Percentiles rank a stretch among this genome's conserved stretches.
phyloP scores from a whole-genome alignment of 352 stramenopile species.

The Phytophthora cryptogea region DNA sequence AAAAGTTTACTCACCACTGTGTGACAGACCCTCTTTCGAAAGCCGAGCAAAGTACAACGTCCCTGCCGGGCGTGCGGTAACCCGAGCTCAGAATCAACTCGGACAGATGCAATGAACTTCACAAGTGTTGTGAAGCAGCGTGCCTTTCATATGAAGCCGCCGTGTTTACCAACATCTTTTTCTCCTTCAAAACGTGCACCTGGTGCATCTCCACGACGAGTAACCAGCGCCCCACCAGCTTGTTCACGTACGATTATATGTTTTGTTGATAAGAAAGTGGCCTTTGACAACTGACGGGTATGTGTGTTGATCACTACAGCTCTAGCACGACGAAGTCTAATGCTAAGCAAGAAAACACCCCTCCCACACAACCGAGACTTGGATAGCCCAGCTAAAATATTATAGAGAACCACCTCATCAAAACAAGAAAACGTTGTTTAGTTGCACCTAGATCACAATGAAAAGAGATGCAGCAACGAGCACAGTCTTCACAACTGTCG shows the following conservation, averaged over 20 bases:
- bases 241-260: constrained; percentile 30
- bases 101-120: constrained; percentile 30
- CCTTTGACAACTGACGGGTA: constrained; percentile 7
- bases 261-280: neutral
- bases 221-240: constrained; percentile 25
- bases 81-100: neutral
- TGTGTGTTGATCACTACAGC: constrained; percentile 6
- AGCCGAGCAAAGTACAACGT: constrained; percentile 27
- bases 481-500: no score
- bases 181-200: constrained; percentile 27
- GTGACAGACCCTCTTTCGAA: constrained; percentile 28
- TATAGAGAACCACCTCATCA: constrained; percentile 18
- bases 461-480: neutral
- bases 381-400: constrained; percentile 18
- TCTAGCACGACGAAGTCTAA: constrained; percentile 26
- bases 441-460: neutral
- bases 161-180: constrained; percentile 28
- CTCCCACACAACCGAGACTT: constrained; percentile 7
- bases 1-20: neutral
- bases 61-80: constrained; percentile 23
- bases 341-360: constrained; percentile 15
- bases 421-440: neutral
- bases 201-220: constrained; percentile 26
- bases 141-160: constrained; percentile 56
- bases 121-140: constrained; percentile 62